phyloP scores from a whole-genome alignment of 352 stramenopile species.

The Blastocystis sp. region DNA sequence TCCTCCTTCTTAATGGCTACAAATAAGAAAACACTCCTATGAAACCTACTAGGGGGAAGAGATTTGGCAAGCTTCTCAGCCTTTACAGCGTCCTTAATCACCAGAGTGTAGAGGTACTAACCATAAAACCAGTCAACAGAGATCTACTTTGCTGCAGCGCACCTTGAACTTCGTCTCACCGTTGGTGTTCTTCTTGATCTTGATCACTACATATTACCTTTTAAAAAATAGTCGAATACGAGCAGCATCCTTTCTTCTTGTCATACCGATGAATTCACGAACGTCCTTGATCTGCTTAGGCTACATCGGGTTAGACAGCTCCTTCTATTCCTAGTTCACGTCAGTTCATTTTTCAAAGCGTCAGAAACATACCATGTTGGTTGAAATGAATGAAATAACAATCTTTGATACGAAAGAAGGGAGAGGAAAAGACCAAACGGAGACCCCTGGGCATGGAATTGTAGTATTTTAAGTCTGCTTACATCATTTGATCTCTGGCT shows the following conservation, averaged over 20 bases:
- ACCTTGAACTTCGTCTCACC: conserved; percentile 68
- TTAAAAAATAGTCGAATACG: neutral
- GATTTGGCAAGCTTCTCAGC: conserved; percentile 51
- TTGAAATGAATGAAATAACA: conserved; percentile 66
- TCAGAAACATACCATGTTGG: conserved; percentile 42
- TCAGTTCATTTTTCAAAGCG: neutral
- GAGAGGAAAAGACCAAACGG: neutral
- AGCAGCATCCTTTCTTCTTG: conserved; percentile 63
- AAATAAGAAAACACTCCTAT: neutral
- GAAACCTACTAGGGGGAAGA: conserved; percentile 59
- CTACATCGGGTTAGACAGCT: conserved; percentile 6
- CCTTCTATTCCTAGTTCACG: neutral
- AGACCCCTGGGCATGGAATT: conserved; percentile 16
- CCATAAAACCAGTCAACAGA: neutral
- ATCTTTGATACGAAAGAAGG: conserved; percentile 18
- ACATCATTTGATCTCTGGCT: neutral
- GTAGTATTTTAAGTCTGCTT: neutral
- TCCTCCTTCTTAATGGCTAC: conserved; percentile 31
- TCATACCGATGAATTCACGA: conserved; percentile 36
- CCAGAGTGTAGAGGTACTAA: conserved; percentile 68
- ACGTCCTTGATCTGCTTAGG: conserved; percentile 67
- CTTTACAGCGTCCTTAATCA: conserved; percentile 66
- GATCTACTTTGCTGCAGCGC: conserved; percentile 55
- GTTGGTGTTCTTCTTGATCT: conserved; percentile 63
- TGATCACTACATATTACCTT: conserved; percentile 60